phyloP scores from a whole-genome alignment of 2,329 filamentous ascomycete species.

The Phaeosphaeriaceae sp. region DNA sequence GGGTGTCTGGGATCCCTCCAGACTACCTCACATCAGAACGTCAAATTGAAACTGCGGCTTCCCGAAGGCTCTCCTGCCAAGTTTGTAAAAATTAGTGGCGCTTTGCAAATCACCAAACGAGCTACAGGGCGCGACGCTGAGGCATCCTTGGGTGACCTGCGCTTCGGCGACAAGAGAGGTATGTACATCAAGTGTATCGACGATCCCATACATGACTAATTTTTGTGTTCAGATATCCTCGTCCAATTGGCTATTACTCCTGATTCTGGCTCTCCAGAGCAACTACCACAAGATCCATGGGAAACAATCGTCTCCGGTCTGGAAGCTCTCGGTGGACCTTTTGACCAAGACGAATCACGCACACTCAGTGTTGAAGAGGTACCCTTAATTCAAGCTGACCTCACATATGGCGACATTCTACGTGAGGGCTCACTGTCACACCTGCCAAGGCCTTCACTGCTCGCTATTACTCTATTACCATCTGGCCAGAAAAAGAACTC shows the following conservation, averaged over 20 bases:
- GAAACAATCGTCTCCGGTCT: constrained; percentile 95
- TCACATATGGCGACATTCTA: constrained; percentile 91
- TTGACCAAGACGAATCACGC: constrained; percentile 85
- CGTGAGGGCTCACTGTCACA: constrained; percentile 86
- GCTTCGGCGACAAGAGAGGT: constrained; percentile 89
- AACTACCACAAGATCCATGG: constrained; percentile 92
- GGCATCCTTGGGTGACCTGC: constrained; percentile 85
- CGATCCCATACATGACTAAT: no score
- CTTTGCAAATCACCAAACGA: constrained; percentile 93
- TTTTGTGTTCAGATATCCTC: constrained; percentile 70
- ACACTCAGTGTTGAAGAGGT: constrained; percentile 90
- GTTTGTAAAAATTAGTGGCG: constrained; percentile 98
- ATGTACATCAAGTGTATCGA: constrained; percentile 16
- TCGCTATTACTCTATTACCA: constrained; percentile 96
- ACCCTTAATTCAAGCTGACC: constrained; percentile 91
- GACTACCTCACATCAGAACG: constrained; percentile 96
- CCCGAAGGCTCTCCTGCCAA: constrained; percentile 97
- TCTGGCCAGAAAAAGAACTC: constrained; percentile 66
- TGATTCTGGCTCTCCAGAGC: constrained; percentile 81
- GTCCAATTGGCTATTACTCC: constrained; percentile 93
- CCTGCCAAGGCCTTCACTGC: constrained; percentile 83
- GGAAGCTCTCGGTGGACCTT: constrained; percentile 86
- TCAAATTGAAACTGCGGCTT: constrained; percentile 90
- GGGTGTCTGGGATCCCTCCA: constrained; percentile 92
- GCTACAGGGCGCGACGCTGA: constrained; percentile 94